phyloP scores from a whole-genome alignment of 2,329 filamentous ascomycete genomes.

The Scedosporium apiospermum region DNA sequence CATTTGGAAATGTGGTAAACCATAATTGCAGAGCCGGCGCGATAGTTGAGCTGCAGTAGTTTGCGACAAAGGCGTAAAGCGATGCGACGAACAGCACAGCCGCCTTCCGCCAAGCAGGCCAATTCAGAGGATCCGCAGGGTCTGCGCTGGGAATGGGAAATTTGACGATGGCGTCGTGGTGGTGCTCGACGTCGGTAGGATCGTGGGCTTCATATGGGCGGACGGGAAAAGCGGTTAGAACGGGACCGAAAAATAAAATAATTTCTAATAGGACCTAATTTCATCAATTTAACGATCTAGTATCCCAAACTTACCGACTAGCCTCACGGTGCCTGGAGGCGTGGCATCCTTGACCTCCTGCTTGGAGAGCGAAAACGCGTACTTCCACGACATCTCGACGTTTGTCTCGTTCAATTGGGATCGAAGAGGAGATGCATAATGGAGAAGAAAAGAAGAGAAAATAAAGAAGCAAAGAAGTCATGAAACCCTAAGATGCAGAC shows the following conservation, averaged over 20 bases:
- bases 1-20: conserved; percentile 17
- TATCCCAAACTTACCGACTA: conserved; percentile 12
- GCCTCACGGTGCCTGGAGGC: conserved; percentile 13
- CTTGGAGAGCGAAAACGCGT: conserved; percentile 14
- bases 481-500: no score
- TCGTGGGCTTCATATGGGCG: background rate
- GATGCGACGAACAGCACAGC: conserved; percentile 17
- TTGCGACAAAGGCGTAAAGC: conserved; percentile 23
- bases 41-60: conserved; percentile 21
- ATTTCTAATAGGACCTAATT: background rate
- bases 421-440: no score
- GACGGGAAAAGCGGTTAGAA: background rate
- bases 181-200: background rate
- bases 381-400: conserved; percentile 9
- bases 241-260: background rate
- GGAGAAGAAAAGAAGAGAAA: no score
- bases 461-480: no score
- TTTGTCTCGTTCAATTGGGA: no score
- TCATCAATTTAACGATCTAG: background rate
- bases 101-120: conserved; percentile 21
- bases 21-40: conserved; percentile 23
- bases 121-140: conserved; percentile 27
- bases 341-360: conserved; percentile 10
- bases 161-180: conserved; percentile 2
- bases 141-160: conserved; percentile 17